phyloP scores from a whole-genome alignment of 352 stramenopile genomes.

The Phytophthora hybrid region DNA sequence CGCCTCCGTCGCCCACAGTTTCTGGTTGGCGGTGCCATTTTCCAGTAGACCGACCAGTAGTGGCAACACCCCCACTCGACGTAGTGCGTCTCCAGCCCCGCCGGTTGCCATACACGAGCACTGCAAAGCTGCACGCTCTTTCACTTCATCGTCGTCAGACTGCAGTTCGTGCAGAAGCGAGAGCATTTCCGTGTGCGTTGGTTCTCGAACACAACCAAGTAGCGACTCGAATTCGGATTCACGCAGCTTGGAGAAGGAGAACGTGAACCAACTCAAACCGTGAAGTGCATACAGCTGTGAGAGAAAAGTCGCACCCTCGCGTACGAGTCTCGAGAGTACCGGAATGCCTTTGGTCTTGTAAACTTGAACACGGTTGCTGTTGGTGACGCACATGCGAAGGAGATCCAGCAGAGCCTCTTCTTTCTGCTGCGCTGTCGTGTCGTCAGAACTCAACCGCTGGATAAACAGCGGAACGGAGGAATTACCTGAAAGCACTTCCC shows the following conservation, averaged over 20 bases:
- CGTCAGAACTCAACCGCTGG: background rate
- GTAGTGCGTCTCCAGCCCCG: slow-evolving; percentile 16
- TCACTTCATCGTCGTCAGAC: slow-evolving; percentile 4
- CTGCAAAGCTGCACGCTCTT: slow-evolving; percentile 14
- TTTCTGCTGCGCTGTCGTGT: background rate
- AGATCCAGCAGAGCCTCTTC: slow-evolving; percentile 13
- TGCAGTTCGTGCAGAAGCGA: slow-evolving; percentile 20
- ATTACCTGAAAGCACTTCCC: too few species aligned
- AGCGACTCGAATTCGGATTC: background rate
- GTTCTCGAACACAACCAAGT: slow-evolving; percentile 7
- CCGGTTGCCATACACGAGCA: slow-evolving; percentile 20
- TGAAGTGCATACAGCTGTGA: slow-evolving; percentile 30
- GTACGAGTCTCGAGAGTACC: slow-evolving; percentile 4
- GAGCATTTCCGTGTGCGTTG: slow-evolving; percentile 13
- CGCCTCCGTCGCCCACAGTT: slow-evolving; percentile 21
- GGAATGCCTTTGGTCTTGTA: slow-evolving; percentile 16
- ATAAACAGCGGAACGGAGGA: background rate
- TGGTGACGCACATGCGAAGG: slow-evolving; percentile 14
- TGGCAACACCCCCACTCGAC: slow-evolving; percentile 13
- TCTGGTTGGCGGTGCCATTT: slow-evolving; percentile 22
- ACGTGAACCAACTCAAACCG: slow-evolving; percentile 36
- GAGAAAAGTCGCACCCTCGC: background rate
- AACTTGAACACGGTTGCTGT: slow-evolving; percentile 8
- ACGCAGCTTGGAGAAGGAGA: slow-evolving; percentile 12
- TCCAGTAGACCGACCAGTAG: slow-evolving; percentile 11